phyloP scores from a whole-genome alignment of 768 basidiomycete species.

The Leccinellum rugosiceps region DNA sequence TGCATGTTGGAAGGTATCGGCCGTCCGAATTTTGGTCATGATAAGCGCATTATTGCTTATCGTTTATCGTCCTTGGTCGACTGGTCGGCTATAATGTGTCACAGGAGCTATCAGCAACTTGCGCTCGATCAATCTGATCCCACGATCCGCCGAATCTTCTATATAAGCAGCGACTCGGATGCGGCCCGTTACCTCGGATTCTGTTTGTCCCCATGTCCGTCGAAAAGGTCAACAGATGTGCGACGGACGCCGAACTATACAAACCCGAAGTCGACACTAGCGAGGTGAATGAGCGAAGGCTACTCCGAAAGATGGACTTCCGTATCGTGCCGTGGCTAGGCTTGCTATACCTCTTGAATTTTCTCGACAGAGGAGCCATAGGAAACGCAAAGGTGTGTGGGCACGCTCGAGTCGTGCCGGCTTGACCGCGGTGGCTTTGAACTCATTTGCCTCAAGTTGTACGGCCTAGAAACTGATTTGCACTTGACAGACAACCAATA shows the following conservation, averaged over 20 bases:
- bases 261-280: slow-evolving; percentile 52
- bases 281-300: slow-evolving; percentile 49
- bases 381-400: slow-evolving; percentile 66
- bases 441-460: slow-evolving; percentile 42
- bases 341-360: slow-evolving; percentile 71
- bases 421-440: not conserved
- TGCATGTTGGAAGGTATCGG: not conserved
- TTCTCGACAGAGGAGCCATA: slow-evolving; percentile 59
- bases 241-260: slow-evolving; percentile 32
- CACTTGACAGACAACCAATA: slow-evolving; percentile 63
- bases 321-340: slow-evolving; percentile 75
- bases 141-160: not conserved
- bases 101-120: too few relatives aligned
- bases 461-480: slow-evolving; percentile 53
- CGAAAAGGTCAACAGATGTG: not conserved
- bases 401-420: not conserved
- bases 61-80: not conserved
- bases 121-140: not conserved
- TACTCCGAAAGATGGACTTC: slow-evolving; percentile 59
- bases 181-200: not conserved
- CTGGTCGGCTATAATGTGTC: not conserved
- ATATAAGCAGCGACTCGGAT: slow-evolving; percentile 1
- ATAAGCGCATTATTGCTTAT: not conserved
- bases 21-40: not conserved
- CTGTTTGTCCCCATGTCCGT: slow-evolving; percentile 1